Conservation (phyloP, 495 filamentous ascomycete genomes). For the Penicillium arizonense region DNA sequence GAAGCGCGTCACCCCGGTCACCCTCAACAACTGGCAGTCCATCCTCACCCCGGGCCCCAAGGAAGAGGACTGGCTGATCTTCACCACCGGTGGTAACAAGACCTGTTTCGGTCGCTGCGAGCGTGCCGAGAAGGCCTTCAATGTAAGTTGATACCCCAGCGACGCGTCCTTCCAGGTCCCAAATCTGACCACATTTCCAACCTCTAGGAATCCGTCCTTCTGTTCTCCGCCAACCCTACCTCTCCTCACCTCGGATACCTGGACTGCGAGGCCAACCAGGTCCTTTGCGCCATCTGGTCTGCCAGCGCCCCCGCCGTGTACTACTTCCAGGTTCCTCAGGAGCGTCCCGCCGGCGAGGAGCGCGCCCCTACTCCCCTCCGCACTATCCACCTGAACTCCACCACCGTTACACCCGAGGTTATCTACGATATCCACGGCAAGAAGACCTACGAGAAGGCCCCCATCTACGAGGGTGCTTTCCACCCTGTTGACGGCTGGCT, state of each 20-base stretch:
- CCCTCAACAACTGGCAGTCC: conserved; percentile 68
- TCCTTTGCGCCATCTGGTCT: conserved; percentile 83
- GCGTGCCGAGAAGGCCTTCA: conserved; percentile 53
- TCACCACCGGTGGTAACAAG: conserved; percentile 81
- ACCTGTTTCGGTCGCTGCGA: conserved; percentile 73
- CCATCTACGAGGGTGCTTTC: conserved; percentile 67
- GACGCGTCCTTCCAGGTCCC: conserved; percentile 1
- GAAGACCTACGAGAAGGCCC: conserved; percentile 53
- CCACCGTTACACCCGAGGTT: conserved; percentile 59
- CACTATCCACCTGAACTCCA: conserved; percentile 61
- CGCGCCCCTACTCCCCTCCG: conserved; percentile 48
- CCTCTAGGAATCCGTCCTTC: conserved; percentile 61
- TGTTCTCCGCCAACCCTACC: conserved; percentile 64
- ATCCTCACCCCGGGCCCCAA: conserved; percentile 62
- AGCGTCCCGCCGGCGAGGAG: conserved; percentile 37
- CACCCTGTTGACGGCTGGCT: conserved; percentile 79
- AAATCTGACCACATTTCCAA: conserved; percentile 7
- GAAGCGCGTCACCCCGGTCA: conserved; percentile 60
- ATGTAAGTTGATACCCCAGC: conserved; percentile 37
- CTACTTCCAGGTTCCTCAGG: conserved; percentile 69
- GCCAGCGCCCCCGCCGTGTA: conserved; percentile 68
- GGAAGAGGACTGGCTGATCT: conserved; percentile 77
- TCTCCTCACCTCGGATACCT: conserved; percentile 69
- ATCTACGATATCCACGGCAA: conserved; percentile 62
- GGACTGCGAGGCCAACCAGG: conserved; percentile 74